A percentile compares a stretch with the other conserved stretches of the same genome.
phyloP scores from a whole-genome alignment of 148 eudicot genomes.

The Hydrangea macrophylla region DNA sequence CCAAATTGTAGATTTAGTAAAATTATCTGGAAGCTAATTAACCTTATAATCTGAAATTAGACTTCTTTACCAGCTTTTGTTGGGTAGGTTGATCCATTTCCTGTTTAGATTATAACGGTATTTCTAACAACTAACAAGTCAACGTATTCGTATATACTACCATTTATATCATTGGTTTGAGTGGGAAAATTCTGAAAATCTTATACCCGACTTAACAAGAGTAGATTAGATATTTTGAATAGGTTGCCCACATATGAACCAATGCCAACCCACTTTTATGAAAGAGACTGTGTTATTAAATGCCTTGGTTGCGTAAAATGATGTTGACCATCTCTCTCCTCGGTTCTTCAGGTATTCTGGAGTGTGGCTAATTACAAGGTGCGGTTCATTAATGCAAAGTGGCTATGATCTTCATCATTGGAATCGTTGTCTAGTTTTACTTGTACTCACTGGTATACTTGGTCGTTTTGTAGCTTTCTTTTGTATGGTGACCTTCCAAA shows the following conservation, averaged over 20 bases:
- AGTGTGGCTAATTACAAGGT: conserved; percentile 89
- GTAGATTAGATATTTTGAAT: too few relatives aligned
- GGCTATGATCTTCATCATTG: conserved; percentile 63
- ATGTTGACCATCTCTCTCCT: neutral
- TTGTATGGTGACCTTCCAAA: conserved; percentile 56
- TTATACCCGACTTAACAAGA: neutral
- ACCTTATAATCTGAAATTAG: too few relatives aligned
- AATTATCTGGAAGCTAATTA: too few relatives aligned
- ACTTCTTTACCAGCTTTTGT: too few relatives aligned
- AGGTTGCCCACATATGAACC: neutral
- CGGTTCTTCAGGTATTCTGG: conserved; percentile 58
- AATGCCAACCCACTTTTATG: neutral
- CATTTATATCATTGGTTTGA: too few relatives aligned
- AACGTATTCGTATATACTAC: too few relatives aligned
- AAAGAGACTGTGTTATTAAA: neutral
- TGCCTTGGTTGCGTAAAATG: neutral
- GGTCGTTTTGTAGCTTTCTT: conserved; percentile 63
- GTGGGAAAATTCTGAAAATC: neutral
- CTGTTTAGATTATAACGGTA: too few relatives aligned
- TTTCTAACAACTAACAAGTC: too few relatives aligned
- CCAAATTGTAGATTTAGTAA: too few relatives aligned
- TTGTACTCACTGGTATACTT: conserved; percentile 45
- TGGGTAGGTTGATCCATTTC: too few relatives aligned
- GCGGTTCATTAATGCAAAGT: conserved; percentile 54
- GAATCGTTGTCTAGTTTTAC: conserved; percentile 46